Percentiles rank a stretch among this genome's conserved stretches.
phyloP scores from a whole-genome alignment of 1,284 basidiomycete species.

The Gomphus sp. region DNA sequence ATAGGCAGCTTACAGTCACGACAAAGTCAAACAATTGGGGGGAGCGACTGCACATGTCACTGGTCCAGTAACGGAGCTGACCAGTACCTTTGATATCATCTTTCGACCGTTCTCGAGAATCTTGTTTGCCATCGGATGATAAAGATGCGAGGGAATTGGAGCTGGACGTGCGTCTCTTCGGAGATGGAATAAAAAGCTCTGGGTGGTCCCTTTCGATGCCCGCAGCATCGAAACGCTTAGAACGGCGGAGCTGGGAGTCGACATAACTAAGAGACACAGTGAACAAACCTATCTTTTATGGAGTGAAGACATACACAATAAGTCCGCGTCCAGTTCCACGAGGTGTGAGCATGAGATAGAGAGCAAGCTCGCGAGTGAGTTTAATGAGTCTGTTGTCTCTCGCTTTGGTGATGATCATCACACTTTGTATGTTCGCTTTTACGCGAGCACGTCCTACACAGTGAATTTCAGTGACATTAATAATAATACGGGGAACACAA shows the following conservation, averaged over 20 bases:
- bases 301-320: slow-evolving; percentile 48
- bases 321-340: slow-evolving; percentile 55
- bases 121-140: slow-evolving; percentile 31
- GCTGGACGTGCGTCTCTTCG: slow-evolving; percentile 64
- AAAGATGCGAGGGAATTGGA: slow-evolving; percentile 47
- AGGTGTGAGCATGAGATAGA: slow-evolving; percentile 87
- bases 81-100: slow-evolving; percentile 54
- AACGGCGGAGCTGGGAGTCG: slow-evolving; percentile 85
- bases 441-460: slow-evolving; percentile 81
- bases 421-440: slow-evolving; percentile 82
- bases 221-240: slow-evolving; percentile 90
- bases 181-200: slow-evolving; percentile 76
- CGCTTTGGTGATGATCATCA: slow-evolving; percentile 97
- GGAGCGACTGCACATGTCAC: slow-evolving; percentile 87
- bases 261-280: slow-evolving; percentile 60
- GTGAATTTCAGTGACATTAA: slow-evolving; percentile 4
- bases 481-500: slow-evolving; percentile 6
- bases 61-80: slow-evolving; percentile 95
- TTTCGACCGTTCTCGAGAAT: slow-evolving; percentile 20
- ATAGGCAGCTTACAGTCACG: slow-evolving; percentile 63
- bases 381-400: slow-evolving; percentile 95
- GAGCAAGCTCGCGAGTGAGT: slow-evolving; percentile 87
- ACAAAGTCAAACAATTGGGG: slow-evolving; percentile 98
- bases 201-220: slow-evolving; percentile 85
- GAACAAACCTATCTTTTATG: background rate